A percentile compares a stretch with the other conserved stretches of the same genome.
Conservation (phyloP, 2,329 filamentous ascomycete species). For the Pseudocercospora fijiensis region DNA sequence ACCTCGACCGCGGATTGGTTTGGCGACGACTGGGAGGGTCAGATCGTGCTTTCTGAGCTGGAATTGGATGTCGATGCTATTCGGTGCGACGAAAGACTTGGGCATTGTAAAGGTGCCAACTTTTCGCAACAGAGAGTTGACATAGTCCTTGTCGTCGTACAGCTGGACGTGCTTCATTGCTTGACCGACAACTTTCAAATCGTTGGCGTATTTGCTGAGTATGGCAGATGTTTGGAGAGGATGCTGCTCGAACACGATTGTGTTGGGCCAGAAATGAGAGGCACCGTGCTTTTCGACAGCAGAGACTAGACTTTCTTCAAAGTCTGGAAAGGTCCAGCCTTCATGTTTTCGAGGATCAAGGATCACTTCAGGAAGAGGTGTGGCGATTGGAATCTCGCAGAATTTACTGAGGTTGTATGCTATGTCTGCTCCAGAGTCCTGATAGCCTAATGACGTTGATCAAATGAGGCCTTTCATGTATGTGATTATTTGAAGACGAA, state of each 20-base stretch:
- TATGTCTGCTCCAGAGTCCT: conserved; percentile 52
- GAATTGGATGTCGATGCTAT: neutral
- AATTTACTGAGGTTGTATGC: conserved; percentile 42
- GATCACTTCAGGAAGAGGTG: neutral
- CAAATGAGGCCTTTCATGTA: neutral
- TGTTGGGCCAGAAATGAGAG: conserved; percentile 54
- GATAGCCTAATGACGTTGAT: conserved; percentile 42
- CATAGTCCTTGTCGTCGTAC: conserved; percentile 53
- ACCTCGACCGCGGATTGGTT: conserved; percentile 52
- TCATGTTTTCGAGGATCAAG: conserved; percentile 13
- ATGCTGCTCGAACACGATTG: conserved; percentile 51
- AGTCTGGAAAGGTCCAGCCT: conserved; percentile 48
- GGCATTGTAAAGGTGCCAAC: conserved; percentile 32
- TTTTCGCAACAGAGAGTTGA: conserved; percentile 47
- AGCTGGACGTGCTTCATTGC: conserved; percentile 49
- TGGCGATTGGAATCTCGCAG: conserved; percentile 36
- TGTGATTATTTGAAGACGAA: conserved; percentile 21
- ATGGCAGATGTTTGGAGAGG: conserved; percentile 47
- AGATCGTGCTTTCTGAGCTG: neutral
- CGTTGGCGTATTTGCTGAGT: conserved; percentile 36
- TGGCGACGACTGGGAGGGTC: conserved; percentile 46
- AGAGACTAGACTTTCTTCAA: conserved; percentile 44
- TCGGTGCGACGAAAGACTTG: conserved; percentile 28
- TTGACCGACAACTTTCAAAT: conserved; percentile 48
- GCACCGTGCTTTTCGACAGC: conserved; percentile 40